Conservation (phyloP, 495 filamentous ascomycete genomes). For the Lophium mytilinum region DNA sequence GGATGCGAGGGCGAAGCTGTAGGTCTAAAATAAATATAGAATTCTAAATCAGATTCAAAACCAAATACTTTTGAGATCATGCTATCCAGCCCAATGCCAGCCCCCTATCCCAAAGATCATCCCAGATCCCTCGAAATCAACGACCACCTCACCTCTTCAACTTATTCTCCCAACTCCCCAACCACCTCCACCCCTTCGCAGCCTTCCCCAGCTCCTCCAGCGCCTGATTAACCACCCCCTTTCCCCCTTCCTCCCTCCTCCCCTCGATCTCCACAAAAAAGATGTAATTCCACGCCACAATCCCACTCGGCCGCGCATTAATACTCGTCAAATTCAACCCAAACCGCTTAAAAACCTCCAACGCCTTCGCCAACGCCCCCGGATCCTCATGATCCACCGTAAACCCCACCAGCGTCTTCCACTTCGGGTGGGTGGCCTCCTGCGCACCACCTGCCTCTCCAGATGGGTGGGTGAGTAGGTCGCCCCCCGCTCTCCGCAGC, state of each 20-base stretch:
- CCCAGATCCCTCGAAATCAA: neutral
- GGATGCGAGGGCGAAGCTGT: no score
- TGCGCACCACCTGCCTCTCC: constrained; percentile 29
- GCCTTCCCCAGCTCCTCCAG: constrained; percentile 35
- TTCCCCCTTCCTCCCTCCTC: constrained; percentile 17
- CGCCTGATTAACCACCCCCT: constrained; percentile 36
- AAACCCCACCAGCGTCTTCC: constrained; percentile 73
- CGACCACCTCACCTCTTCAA: neutral
- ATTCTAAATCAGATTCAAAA: no score
- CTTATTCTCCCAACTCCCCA: constrained; percentile 30
- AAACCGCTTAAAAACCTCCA: constrained; percentile 65
- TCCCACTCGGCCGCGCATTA: constrained; percentile 71
- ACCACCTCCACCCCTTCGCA: constrained; percentile 28
- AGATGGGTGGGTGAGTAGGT: no score
- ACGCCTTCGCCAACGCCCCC: constrained; percentile 71
- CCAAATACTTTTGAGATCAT: no score
- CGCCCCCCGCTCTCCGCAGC: constrained; percentile 45
- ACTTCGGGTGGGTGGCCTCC: constrained; percentile 15
- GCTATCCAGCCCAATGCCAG: no score
- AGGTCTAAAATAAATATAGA: no score
- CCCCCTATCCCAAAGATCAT: neutral
- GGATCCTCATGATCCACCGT: constrained; percentile 67
- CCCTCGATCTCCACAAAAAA: constrained; percentile 90
- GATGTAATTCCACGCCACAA: constrained; percentile 77
- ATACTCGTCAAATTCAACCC: constrained; percentile 84